Base-by-base conservation (phyloP, 495 filamentous ascomycete species). In the Trichoderma asperelloides region DNA sequence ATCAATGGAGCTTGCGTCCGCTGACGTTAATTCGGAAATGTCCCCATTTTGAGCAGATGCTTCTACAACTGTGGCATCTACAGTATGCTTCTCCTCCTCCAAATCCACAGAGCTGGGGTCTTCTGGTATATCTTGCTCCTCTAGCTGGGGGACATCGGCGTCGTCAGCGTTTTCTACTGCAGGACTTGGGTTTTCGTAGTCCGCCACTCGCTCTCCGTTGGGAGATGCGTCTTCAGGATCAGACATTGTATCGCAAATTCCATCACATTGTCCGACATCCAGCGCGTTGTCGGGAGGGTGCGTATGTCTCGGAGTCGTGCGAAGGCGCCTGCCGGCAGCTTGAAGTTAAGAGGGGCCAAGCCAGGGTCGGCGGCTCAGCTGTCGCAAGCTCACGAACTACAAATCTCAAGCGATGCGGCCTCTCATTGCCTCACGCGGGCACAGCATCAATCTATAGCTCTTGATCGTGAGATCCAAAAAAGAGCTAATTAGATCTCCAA, bases 11-110 rank as follows among this genome's bases (percentile, higher is more conserved):
- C 81, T 43, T 8, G 64, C 80, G 68, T 81, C 81, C 66, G 82
- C 80, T 12, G 82, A 84, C 11, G 62, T 67, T 66, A 76, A 73
- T n/a, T 83, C 81, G 33, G 74, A 70, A 9, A 76, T 76, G 69
- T 73, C 71, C 9, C 71, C 77, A 37, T 64, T 39, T 12, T 39
- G 40, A 23, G 8, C 33, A 67, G 70, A 55, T 71, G 57, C 60
- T 16, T 70, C 40, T 67, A 68, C 9, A 69, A 73, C 33, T 69
- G 76, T 41, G 67, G 33, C 62, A 23, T 64, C 65, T 33, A 76
- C 28, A 0, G 71, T 63, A 25, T 68, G 66, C 43, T 68, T 47
- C 41, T 82, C 81, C 67, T 78, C 77, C 65, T 41, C 40, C 16
- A 23, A 6, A 40, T 45, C 40, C 33, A 41, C 63, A 41, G 63